phyloP scores from a whole-genome alignment of 306 rosid species.

The Pterocarpus macrocarpus region DNA sequence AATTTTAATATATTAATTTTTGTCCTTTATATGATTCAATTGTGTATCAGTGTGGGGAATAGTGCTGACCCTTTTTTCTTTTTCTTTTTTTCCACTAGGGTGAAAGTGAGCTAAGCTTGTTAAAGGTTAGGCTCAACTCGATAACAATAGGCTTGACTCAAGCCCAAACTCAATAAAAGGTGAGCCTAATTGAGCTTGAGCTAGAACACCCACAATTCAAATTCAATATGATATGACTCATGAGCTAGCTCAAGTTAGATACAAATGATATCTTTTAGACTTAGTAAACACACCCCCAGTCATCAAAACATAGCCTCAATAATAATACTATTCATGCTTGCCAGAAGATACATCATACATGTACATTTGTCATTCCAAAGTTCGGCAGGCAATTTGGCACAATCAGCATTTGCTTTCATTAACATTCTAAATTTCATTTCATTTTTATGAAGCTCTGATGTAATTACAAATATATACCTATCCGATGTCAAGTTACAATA shows the following conservation, averaged over 20 bases:
- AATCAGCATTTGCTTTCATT: conserved; percentile 20
- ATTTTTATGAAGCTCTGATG: conserved; percentile 43
- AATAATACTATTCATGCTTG: neutral
- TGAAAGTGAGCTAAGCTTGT: no score
- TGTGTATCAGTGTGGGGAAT: neutral
- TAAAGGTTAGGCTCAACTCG: no score
- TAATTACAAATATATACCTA: conserved; percentile 46
- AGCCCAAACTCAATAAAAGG: no score
- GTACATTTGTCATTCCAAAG: conserved; percentile 34
- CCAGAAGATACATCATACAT: neutral
- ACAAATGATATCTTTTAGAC: no score
- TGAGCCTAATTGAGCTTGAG: neutral
- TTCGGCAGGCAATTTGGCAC: conserved; percentile 25
- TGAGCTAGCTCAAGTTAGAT: no score
- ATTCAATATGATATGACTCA: no score
- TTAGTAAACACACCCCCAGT: no score
- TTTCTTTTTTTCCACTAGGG: no score
- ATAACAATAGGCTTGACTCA: no score
- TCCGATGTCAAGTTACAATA: conserved; percentile 46
- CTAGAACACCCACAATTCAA: no score
- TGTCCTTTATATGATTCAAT: no score
- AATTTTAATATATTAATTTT: neutral
- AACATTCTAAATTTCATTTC: conserved; percentile 41
- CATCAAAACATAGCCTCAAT: no score
- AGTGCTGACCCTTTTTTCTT: neutral